Evolutionary conservation across 2,329 filamentous ascomycete genomes (phyloP).

Genomic region (Botrytis deweyae): DNA sequence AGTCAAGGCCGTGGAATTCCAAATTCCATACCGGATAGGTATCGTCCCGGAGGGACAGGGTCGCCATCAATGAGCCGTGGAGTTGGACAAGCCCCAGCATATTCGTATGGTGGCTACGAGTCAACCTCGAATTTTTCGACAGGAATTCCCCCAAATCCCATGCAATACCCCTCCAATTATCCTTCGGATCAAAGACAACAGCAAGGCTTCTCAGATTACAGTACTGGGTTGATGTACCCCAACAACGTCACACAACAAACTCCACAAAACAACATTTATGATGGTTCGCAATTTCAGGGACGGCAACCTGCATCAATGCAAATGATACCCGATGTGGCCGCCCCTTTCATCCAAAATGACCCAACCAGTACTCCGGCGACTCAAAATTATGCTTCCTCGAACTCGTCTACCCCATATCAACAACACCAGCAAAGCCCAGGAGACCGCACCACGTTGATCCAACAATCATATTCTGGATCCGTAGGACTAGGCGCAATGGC

Average conservation of each 20-base stretch:
- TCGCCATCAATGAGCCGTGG: constrained; percentile 46
- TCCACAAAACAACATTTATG: constrained; percentile 67
- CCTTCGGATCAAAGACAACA: constrained; percentile 55
- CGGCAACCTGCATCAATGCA: constrained; percentile 77
- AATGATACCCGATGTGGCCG: constrained; percentile 69
- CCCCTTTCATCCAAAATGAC: constrained; percentile 74
- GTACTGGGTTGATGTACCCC: constrained; percentile 71
- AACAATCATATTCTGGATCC: constrained; percentile 49
- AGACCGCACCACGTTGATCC: constrained; percentile 56
- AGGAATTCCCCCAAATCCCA: constrained; percentile 41
- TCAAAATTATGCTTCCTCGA: constrained; percentile 51
- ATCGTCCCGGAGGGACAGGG: constrained; percentile 50
- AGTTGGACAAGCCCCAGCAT: constrained; percentile 51
- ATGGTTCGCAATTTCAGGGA: constrained; percentile 72
- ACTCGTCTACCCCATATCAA: constrained; percentile 60
- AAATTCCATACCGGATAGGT: constrained; percentile 42
- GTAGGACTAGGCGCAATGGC: constrained; percentile 51
- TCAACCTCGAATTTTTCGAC: constrained; percentile 50
- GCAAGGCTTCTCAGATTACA: constrained; percentile 58
- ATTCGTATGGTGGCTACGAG: constrained; percentile 58
- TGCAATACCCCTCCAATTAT: constrained; percentile 37
- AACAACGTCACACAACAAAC: constrained; percentile 70
- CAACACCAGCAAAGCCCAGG: constrained; percentile 53
- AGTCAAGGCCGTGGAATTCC: constrained; percentile 35
- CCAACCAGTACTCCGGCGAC: constrained; percentile 57